Conservation (phyloP, 805 yeast species). For the Candida manassasensis region DNA sequence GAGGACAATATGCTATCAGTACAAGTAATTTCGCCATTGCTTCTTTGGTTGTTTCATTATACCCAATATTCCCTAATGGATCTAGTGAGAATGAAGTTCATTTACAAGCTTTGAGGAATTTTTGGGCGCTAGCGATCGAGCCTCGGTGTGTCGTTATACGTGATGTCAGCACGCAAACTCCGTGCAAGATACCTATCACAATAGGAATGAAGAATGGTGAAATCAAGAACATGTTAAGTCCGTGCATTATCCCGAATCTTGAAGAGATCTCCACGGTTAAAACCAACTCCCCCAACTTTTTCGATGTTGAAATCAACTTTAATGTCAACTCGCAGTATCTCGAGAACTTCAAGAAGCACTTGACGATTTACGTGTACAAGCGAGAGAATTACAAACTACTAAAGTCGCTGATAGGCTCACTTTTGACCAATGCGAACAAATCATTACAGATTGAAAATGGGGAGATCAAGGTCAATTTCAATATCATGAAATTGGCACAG, state of each 20-base stretch:
- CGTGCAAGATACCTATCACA: constrained; percentile 45
- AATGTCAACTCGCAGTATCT: constrained; percentile 37
- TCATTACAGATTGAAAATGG: constrained; percentile 23
- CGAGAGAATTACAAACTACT: constrained; percentile 38
- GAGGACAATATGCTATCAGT: constrained; percentile 83
- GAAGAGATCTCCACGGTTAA: constrained; percentile 44
- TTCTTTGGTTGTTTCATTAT: constrained; percentile 64
- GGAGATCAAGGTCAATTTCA: constrained; percentile 20
- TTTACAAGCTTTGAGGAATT: constrained; percentile 79
- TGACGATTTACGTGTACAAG: constrained; percentile 50
- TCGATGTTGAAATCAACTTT: constrained; percentile 47
- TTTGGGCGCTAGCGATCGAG: constrained; percentile 84
- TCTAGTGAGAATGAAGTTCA: constrained; percentile 50
- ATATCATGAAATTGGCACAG: constrained; percentile 19
- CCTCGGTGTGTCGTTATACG: constrained; percentile 76
- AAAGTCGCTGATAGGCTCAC: constrained; percentile 26
- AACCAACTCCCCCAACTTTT: constrained; percentile 46
- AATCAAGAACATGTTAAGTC: constrained; percentile 40
- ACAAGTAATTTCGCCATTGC: constrained; percentile 63
- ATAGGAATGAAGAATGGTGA: constrained; percentile 38
- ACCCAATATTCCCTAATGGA: constrained; percentile 62
- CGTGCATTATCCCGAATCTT: constrained; percentile 65
- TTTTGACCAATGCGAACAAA: constrained; percentile 33
- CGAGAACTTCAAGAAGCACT: constrained; percentile 37
- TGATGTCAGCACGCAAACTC: constrained; percentile 57